These are phyloP conservation scores for Alternaria dauci DNA, from an alignment of 2,329 filamentous ascomycete genomes.

Conservation along the genomic window DNA sequence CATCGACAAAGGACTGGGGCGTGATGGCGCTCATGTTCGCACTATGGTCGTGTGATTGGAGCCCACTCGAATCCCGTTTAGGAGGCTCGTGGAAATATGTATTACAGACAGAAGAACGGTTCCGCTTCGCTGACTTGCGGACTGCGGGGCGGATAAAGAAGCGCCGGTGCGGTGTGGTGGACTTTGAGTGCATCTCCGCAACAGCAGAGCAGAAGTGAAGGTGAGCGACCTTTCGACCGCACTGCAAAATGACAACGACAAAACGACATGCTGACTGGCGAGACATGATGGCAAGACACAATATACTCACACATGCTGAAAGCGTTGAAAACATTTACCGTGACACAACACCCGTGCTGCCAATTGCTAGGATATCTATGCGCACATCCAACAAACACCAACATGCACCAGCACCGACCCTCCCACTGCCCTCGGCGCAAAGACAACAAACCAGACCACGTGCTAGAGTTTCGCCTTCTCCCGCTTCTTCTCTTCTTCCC, in stretches of 20 bases:
- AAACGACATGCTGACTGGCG: not conserved
- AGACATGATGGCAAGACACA: not conserved
- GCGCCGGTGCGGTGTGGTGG: not conserved
- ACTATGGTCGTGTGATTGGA: not conserved
- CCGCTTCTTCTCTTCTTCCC: conserved; percentile 67
- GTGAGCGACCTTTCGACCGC: not conserved
- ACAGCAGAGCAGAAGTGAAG: conserved; percentile 11
- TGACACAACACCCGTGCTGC: conserved; percentile 17
- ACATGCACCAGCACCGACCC: conserved; percentile 6
- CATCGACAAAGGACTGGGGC: conserved; percentile 35
- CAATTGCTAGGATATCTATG: conserved; percentile 25
- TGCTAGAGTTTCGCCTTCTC: conserved; percentile 67
- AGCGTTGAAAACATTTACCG: conserved; percentile 9
- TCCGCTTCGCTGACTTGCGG: conserved; percentile 1
- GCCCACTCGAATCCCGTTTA: not conserved
- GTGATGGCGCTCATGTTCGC: conserved; percentile 26
- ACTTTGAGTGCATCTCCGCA: conserved; percentile 3
- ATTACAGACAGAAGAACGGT: not conserved
- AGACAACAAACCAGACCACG: not conserved
- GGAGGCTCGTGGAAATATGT: conserved; percentile 1
- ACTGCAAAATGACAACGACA: not conserved
- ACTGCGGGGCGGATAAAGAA: conserved; percentile 14
- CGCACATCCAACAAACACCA: conserved; percentile 17
- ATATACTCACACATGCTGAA: not conserved
- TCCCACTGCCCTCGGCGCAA: conserved; percentile 4